Percentiles rank a stretch among this genome's conserved stretches.
Evolutionary conservation across 371 early-diverging fungal species (phyloP).

Genomic region (Synchytrium microbalum): DNA sequence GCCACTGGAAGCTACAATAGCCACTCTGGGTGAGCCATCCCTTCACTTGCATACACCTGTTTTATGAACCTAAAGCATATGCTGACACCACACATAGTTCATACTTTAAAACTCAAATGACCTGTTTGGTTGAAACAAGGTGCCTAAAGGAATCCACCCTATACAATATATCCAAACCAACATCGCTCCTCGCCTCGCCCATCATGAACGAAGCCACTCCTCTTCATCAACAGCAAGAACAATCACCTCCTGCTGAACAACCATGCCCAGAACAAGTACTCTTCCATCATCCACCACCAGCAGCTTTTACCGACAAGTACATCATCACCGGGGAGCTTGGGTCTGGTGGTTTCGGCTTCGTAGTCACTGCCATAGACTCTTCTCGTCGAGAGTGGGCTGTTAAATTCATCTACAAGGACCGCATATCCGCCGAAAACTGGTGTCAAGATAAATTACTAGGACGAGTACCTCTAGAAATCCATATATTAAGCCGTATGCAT

Average conservation of each 20-base stretch:
- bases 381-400: slow-evolving; percentile 60
- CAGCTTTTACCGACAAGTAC: background rate
- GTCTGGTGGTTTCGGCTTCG: slow-evolving; percentile 73
- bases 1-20: too few relatives aligned
- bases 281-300: background rate
- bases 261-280: background rate
- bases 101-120: too few relatives aligned
- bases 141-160: too few relatives aligned
- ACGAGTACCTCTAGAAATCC: slow-evolving; percentile 45
- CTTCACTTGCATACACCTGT: too few relatives aligned
- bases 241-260: background rate
- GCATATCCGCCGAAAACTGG: slow-evolving; percentile 55
- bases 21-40: too few relatives aligned
- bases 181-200: too few relatives aligned
- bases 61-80: too few relatives aligned
- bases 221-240: background rate
- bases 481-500: slow-evolving; percentile 29
- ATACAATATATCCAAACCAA: too few relatives aligned
- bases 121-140: too few relatives aligned
- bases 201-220: background rate
- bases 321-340: slow-evolving; percentile 46
- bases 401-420: slow-evolving; percentile 64
- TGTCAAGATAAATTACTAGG: slow-evolving; percentile 49
- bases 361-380: slow-evolving; percentile 43
- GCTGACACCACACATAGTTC: too few relatives aligned